A percentile compares a stretch with the other conserved stretches of the same genome.
phyloP scores from a whole-genome alignment of 2,329 filamentous ascomycete species.

The Diatrype stigma region DNA sequence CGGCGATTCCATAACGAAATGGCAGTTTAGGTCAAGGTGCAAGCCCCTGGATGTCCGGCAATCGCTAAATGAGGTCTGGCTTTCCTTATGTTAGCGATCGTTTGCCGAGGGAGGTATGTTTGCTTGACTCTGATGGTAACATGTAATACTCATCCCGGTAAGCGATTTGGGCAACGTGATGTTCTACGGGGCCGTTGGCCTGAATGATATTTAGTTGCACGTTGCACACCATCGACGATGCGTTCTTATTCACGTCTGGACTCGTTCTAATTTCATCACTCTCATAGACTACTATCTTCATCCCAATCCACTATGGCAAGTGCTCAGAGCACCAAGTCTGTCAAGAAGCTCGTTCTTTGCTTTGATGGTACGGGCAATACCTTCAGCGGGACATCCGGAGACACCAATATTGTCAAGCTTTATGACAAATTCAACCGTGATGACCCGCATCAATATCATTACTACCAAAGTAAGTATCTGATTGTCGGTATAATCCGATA shows the following conservation, averaged over 20 bases:
- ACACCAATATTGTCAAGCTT: slow-evolving; percentile 52
- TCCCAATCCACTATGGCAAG: neutral
- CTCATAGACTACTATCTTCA: neutral
- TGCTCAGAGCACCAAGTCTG: no score
- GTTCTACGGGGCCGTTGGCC: no score
- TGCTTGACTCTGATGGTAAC: no score
- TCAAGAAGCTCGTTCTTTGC: slow-evolving; percentile 41
- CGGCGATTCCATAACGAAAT: no score
- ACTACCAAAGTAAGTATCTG: slow-evolving; percentile 40
- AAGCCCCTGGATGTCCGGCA: no score
- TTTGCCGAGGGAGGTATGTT: no score
- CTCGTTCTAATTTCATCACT: neutral
- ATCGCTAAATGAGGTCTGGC: no score
- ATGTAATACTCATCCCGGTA: no score
- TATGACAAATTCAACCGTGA: slow-evolving; percentile 42
- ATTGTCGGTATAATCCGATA: neutral
- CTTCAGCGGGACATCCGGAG: slow-evolving; percentile 41
- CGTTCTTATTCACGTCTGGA: no score
- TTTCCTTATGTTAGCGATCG: no score
- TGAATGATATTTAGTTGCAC: neutral
- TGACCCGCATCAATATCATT: slow-evolving; percentile 40
- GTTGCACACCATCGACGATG: neutral
- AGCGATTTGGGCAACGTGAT: no score
- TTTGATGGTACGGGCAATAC: slow-evolving; percentile 47
- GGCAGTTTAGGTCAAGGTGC: no score